Percentiles rank a stretch among this genome's conserved stretches.
Conservation (phyloP, 345 rosid species). For the Rhodomyrtus tomentosa region DNA sequence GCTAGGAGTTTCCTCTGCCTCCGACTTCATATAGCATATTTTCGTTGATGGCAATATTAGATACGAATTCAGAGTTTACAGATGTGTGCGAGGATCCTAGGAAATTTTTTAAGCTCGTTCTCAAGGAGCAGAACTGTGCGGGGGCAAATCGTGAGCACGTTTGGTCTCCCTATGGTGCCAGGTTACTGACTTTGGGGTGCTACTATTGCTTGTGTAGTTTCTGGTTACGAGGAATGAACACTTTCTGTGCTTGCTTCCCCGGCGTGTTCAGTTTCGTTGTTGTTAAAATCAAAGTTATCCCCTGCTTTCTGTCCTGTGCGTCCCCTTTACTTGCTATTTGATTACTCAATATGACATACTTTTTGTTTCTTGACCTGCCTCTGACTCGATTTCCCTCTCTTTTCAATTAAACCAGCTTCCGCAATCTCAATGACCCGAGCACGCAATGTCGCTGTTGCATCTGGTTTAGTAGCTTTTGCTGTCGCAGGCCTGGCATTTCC, state of each 20-base stretch:
- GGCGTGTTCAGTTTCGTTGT: not conserved
- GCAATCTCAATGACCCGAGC: slow-evolving; percentile 31
- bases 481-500: slow-evolving; percentile 81
- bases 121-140: too few species aligned
- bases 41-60: not conserved
- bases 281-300: not conserved
- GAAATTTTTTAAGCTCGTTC: not conserved
- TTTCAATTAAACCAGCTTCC: slow-evolving; percentile 2
- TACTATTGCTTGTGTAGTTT: not conserved
- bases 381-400: not conserved
- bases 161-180: too few species aligned
- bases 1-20: not conserved
- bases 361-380: not conserved
- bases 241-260: not conserved
- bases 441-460: slow-evolving; percentile 61
- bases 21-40: not conserved
- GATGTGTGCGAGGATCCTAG: not conserved
- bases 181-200: not conserved
- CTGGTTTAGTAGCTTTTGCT: slow-evolving; percentile 72
- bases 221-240: not conserved
- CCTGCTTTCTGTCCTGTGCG: not conserved
- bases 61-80: not conserved
- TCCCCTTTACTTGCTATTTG: not conserved
- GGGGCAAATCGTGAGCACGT: too few species aligned
- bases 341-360: not conserved